Evolutionary conservation across 2,329 filamentous ascomycete genomes (phyloP).

Genomic region (Nakataea oryzae): DNA sequence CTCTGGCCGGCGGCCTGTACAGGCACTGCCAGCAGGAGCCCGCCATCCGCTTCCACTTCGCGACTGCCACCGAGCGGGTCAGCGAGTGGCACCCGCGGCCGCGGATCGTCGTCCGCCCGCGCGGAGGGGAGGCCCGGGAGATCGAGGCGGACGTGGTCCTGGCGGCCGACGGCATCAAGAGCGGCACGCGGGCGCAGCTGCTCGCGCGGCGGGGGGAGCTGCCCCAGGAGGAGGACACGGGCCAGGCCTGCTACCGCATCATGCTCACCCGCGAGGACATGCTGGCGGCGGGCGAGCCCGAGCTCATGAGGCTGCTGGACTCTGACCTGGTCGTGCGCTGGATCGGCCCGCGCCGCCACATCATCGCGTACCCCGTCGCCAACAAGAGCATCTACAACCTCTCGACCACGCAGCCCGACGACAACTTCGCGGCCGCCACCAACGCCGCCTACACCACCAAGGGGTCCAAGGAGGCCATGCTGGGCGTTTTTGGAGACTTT

Average conservation of each 20-base stretch:
- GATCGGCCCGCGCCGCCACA: constrained; percentile 66
- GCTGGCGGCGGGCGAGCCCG: constrained; percentile 52
- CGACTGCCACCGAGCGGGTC: constrained; percentile 43
- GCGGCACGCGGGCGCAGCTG: constrained; percentile 37
- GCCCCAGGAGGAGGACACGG: constrained; percentile 54
- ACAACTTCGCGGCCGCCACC: constrained; percentile 46
- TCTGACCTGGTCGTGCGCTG: constrained; percentile 59
- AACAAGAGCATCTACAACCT: constrained; percentile 57
- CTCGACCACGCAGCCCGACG: constrained; percentile 51
- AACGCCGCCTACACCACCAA: constrained; percentile 52
- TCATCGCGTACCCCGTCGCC: constrained; percentile 67
- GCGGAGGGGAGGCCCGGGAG: constrained; percentile 34
- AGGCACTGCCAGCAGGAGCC: constrained; percentile 55
- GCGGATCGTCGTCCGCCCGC: constrained; percentile 47
- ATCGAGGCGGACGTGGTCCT: constrained; percentile 44
- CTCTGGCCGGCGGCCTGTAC: constrained; percentile 59
- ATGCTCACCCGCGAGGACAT: constrained; percentile 62
- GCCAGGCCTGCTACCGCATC: constrained; percentile 70
- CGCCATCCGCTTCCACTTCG: constrained; percentile 60
- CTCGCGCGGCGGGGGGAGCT: constrained; percentile 39
- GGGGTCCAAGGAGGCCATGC: constrained; percentile 50
- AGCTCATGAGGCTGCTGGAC: constrained; percentile 57
- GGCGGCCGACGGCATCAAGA: constrained; percentile 47
- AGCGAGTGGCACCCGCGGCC: constrained; percentile 49
- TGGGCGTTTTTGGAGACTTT: constrained; percentile 51